Evolutionary conservation across 2,329 filamentous ascomycete genomes (phyloP).

Genomic region (Cercospora janseana): DNA sequence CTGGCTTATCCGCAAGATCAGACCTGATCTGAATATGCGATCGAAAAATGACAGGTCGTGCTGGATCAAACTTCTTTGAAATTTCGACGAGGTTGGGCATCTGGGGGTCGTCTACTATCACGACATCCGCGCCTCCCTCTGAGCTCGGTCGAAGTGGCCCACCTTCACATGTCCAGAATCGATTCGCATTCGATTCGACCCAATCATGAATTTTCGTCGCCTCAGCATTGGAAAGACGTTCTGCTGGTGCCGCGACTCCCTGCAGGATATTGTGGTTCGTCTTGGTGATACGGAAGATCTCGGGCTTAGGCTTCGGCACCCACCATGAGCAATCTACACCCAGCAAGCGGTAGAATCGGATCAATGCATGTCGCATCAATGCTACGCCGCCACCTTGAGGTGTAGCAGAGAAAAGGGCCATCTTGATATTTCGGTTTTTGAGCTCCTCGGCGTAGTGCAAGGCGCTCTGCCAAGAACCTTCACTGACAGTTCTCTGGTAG

Average conservation of each 20-base stretch:
- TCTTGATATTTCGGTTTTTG: conserved; percentile 61
- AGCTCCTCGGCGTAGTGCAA: conserved; percentile 63
- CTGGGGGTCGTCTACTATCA: conserved; percentile 79
- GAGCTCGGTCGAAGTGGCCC: conserved; percentile 64
- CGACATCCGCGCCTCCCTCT: conserved; percentile 71
- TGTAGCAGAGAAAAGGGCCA: conserved; percentile 77
- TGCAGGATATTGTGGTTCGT: conserved; percentile 87
- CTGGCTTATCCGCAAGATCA: conserved; percentile 60
- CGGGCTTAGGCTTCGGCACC: conserved; percentile 75
- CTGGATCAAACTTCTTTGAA: conserved; percentile 67
- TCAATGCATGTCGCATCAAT: conserved; percentile 75
- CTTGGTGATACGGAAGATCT: conserved; percentile 80
- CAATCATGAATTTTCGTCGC: conserved; percentile 65
- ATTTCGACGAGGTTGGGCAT: conserved; percentile 77
- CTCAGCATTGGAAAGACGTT: conserved; percentile 63
- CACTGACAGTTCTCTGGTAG: conserved; percentile 61
- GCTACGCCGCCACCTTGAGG: conserved; percentile 81
- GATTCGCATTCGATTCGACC: conserved; percentile 69
- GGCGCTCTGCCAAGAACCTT: conserved; percentile 64
- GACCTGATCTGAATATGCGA: conserved; percentile 80
- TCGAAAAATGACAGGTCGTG: conserved; percentile 75
- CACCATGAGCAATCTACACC: conserved; percentile 72
- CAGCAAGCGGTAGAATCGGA: conserved; percentile 66
- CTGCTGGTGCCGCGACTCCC: conserved; percentile 65
- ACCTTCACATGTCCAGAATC: conserved; percentile 69